Percentiles rank a stretch among this genome's conserved stretches.
Evolutionary conservation across 305 asterid genomes (phyloP).

Genomic region (Petunia hybrid): DNA sequence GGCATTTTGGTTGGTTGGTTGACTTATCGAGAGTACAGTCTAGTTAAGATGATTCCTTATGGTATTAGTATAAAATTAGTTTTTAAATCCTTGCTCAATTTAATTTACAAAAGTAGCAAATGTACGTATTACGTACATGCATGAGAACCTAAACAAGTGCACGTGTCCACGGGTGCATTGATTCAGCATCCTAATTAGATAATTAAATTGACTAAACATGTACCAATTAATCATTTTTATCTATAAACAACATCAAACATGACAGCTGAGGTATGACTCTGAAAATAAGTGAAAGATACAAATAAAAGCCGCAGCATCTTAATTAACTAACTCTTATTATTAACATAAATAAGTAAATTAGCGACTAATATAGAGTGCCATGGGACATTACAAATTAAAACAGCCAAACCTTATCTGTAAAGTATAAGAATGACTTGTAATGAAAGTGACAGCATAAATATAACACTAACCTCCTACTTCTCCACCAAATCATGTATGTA

Average conservation of each 20-base stretch:
- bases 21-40: constrained; percentile 6
- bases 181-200: constrained; percentile 1
- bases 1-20: neutral
- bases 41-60: neutral
- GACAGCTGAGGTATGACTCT: constrained; percentile 28
- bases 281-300: neutral
- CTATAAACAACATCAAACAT: neutral
- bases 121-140: constrained; percentile 28
- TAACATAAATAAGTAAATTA: neutral
- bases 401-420: constrained; percentile 14
- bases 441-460: constrained; percentile 25
- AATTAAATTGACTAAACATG: neutral
- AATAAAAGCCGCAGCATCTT: neutral
- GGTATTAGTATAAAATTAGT: neutral
- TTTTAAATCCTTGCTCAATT: neutral
- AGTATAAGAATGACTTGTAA: constrained; percentile 22
- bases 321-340: neutral
- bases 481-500: neutral
- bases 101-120: neutral
- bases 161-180: constrained; percentile 19
- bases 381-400: neutral
- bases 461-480: neutral
- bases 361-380: neutral
- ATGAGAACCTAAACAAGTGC: neutral
- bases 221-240: neutral